A percentile compares a stretch with the other conserved stretches of the same genome.
Evolutionary conservation across 495 filamentous ascomycete genomes (phyloP).

Genomic region (Penicillium arizonense): DNA sequence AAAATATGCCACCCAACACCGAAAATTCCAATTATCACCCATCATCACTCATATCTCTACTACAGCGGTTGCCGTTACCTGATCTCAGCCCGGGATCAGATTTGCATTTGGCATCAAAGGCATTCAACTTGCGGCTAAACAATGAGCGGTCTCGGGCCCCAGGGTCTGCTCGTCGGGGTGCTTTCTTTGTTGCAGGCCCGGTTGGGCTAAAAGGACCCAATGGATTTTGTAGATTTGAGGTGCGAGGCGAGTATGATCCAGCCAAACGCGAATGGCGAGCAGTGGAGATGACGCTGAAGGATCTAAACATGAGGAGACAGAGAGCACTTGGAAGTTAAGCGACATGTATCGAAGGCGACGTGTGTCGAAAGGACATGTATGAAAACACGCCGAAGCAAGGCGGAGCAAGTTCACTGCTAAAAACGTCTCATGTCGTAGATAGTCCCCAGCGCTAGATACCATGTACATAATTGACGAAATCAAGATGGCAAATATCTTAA

Average conservation of each 20-base stretch:
- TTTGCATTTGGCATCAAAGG: slow-evolving; percentile 41
- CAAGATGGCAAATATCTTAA: no score
- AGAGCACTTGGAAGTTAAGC: slow-evolving; percentile 20
- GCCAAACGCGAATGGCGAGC: slow-evolving; percentile 36
- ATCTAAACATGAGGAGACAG: slow-evolving; percentile 30
- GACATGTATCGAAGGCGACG: no score
- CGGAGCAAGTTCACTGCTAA: no score
- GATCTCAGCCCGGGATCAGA: slow-evolving; percentile 37
- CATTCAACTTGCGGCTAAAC: slow-evolving; percentile 53
- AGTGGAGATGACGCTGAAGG: slow-evolving; percentile 34
- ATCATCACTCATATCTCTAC: slow-evolving; percentile 33
- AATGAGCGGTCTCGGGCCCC: slow-evolving; percentile 25
- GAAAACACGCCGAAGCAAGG: not conserved
- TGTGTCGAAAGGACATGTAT: not conserved
- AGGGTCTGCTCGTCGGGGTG: slow-evolving; percentile 57
- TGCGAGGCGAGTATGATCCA: slow-evolving; percentile 60
- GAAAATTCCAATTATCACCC: slow-evolving; percentile 26
- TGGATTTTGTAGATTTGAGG: slow-evolving; percentile 56
- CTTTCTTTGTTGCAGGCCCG: slow-evolving; percentile 61
- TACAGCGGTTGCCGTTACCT: slow-evolving; percentile 39
- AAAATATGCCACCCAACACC: slow-evolving; percentile 14
- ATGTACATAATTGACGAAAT: slow-evolving; percentile 1
- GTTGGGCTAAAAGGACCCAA: slow-evolving; percentile 61
- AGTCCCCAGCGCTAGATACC: not conserved
- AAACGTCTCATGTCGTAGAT: not conserved